Conservation (phyloP, 116 monocot genomes). For the Papilionanthe hybrid region DNA sequence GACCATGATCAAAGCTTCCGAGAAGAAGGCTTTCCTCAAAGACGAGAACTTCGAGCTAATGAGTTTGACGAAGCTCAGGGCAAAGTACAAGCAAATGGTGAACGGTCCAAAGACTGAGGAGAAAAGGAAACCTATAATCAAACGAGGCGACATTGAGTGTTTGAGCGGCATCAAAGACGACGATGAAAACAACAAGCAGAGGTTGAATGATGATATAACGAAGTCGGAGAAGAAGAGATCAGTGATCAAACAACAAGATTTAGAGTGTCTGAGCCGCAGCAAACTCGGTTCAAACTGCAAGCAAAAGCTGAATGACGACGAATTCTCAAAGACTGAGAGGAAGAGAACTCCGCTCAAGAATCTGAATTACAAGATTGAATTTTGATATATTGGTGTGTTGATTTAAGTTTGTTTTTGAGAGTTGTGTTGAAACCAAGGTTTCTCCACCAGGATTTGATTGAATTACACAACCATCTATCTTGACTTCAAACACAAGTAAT, state of each 20-base stretch:
- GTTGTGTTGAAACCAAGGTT: conserved; percentile 1
- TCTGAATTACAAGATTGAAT: background rate
- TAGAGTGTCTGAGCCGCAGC: background rate
- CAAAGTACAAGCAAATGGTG: conserved; percentile 18
- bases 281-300: background rate
- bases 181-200: background rate
- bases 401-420: background rate
- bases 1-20: background rate
- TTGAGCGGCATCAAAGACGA: background rate
- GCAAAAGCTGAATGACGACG: background rate
- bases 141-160: background rate
- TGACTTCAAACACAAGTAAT: too few species aligned
- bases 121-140: background rate
- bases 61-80: conserved; percentile 29
- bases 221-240: conserved; percentile 1
- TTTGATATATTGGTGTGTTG: too few species aligned
- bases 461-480: too few species aligned
- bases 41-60: background rate
- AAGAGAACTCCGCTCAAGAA: conserved; percentile 2
- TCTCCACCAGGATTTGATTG: background rate
- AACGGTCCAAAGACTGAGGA: background rate
- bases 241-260: background rate
- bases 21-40: background rate
- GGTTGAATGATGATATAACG: background rate
- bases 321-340: background rate